Percentiles rank a stretch among this genome's conserved stretches.
Conservation (phyloP, 2,329 filamentous ascomycete genomes). For the Penicillium sp. region DNA sequence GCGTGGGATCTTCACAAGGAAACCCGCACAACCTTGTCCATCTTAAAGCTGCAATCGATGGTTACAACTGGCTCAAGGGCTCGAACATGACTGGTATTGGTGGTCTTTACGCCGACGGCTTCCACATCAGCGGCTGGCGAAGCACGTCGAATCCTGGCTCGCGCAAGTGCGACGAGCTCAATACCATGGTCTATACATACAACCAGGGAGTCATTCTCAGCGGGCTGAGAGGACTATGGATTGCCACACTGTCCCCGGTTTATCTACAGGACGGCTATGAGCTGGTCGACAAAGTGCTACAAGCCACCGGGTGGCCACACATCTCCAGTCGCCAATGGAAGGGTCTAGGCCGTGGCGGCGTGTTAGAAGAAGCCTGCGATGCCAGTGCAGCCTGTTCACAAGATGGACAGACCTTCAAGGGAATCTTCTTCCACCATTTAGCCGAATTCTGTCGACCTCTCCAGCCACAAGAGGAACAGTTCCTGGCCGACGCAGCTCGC, state of each 20-base stretch:
- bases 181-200: slow-evolving; percentile 92
- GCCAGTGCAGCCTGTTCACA: slow-evolving; percentile 73
- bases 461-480: slow-evolving; percentile 48
- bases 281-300: slow-evolving; percentile 73
- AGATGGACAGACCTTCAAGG: slow-evolving; percentile 87
- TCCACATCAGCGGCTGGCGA: slow-evolving; percentile 71
- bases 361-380: slow-evolving; percentile 85
- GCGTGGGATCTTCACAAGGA: slow-evolving; percentile 27
- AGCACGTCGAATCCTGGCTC: slow-evolving; percentile 62
- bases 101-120: slow-evolving; percentile 83
- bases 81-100: slow-evolving; percentile 78
- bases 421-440: slow-evolving; percentile 91
- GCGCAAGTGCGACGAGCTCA: slow-evolving; percentile 73
- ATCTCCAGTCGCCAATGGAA: slow-evolving; percentile 58
- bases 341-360: slow-evolving; percentile 74
- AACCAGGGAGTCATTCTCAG: slow-evolving; percentile 91
- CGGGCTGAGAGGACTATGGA: slow-evolving; percentile 77
- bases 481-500: slow-evolving; percentile 39
- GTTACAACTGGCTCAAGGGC: slow-evolving; percentile 75
- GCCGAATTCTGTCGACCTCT: slow-evolving; percentile 73
- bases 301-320: slow-evolving; percentile 72
- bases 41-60: slow-evolving; percentile 71
- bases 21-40: slow-evolving; percentile 62
- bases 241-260: slow-evolving; percentile 68
- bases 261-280: slow-evolving; percentile 79